phyloP scores from a whole-genome alignment of 2,329 filamentous ascomycete genomes.

The Clarireedia homoeocarpa region DNA sequence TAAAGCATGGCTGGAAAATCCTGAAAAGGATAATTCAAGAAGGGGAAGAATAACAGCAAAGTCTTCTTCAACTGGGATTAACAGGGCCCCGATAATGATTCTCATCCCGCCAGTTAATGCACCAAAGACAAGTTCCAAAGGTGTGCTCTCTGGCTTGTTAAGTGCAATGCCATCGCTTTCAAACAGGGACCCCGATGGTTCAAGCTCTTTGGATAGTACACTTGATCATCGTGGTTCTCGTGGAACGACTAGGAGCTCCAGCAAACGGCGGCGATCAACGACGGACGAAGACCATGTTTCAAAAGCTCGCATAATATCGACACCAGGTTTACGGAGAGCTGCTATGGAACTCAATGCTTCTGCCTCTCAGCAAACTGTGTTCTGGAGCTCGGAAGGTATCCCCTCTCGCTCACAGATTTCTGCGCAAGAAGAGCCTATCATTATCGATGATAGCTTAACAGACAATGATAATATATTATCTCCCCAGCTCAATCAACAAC shows the following conservation, averaged over 20 bases:
- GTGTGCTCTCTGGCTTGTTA: too few species aligned
- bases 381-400: too few species aligned
- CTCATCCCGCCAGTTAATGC: too few species aligned
- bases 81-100: too few species aligned
- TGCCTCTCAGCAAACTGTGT: too few species aligned
- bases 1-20: slow-evolving; percentile 42
- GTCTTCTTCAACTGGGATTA: too few species aligned
- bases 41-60: background rate
- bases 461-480: background rate
- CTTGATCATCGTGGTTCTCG: too few species aligned
- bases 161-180: background rate
- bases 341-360: background rate
- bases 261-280: background rate
- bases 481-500: background rate
- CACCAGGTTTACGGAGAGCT: background rate
- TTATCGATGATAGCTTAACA: background rate
- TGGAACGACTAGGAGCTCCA: background rate
- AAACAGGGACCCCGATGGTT: background rate
- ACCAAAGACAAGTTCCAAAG: too few species aligned
- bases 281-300: background rate
- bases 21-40: slow-evolving; percentile 5
- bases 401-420: too few species aligned
- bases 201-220: background rate
- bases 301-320: background rate
- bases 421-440: background rate